A percentile compares a stretch with the other conserved stretches of the same genome.
Conservation (phyloP, 2,329 filamentous ascomycete genomes). For the Microascus cirrosus region DNA sequence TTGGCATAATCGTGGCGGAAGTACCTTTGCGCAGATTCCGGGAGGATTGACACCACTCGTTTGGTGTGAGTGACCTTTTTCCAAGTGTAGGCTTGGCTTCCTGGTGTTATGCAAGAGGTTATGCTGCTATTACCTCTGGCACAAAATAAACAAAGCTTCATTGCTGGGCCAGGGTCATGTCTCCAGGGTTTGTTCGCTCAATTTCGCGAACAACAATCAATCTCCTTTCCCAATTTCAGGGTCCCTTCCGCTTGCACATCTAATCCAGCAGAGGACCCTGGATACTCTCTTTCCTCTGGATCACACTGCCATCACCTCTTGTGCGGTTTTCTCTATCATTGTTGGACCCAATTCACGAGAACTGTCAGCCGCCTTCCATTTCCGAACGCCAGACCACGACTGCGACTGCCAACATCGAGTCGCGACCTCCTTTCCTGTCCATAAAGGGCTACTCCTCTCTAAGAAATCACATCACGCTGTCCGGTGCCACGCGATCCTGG, state of each 20-base stretch:
- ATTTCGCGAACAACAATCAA: background rate
- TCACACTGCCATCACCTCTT: background rate
- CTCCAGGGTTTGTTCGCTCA: background rate
- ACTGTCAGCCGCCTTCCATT: background rate
- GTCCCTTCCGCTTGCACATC: background rate
- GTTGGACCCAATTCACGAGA: background rate
- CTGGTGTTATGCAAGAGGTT: background rate
- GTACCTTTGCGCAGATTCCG: background rate
- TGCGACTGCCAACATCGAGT: background rate
- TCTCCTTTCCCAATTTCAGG: background rate
- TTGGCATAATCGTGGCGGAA: background rate
- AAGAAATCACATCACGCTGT: background rate
- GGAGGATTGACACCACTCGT: background rate
- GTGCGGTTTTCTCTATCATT: background rate
- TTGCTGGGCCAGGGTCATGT: background rate
- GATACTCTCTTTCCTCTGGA: background rate
- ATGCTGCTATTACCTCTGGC: background rate
- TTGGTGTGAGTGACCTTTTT: background rate
- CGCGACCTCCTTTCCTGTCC: background rate
- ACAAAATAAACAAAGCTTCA: slow-evolving; percentile 5
- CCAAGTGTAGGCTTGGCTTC: background rate
- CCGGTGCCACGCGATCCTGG: background rate
- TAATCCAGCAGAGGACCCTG: background rate
- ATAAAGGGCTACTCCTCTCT: background rate
- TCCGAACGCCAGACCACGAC: background rate